Percentiles rank a stretch among this genome's conserved stretches.
phyloP scores from a whole-genome alignment of 2,329 filamentous ascomycete genomes.

The Colletotrichum musicola region DNA sequence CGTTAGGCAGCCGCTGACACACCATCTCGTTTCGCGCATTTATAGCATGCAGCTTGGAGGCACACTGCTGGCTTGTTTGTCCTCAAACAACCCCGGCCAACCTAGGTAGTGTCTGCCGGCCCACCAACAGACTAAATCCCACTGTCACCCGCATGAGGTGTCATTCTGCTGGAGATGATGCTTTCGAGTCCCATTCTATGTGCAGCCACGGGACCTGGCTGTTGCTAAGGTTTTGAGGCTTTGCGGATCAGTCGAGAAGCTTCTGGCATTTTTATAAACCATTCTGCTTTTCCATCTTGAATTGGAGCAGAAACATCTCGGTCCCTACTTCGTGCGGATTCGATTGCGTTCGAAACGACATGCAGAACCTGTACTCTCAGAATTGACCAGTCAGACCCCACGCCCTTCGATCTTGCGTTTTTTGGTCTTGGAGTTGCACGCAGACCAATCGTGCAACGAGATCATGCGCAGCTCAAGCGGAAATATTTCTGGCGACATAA shows the following conservation, averaged over 20 bases:
- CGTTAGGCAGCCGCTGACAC: conserved; percentile 34
- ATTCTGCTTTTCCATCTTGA: too few relatives aligned
- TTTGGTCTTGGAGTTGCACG: background rate
- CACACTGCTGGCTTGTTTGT: background rate
- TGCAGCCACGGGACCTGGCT: background rate
- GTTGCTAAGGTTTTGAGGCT: too few relatives aligned
- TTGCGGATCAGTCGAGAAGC: too few relatives aligned
- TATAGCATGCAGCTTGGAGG: background rate
- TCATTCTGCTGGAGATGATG: background rate
- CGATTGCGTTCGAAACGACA: too few relatives aligned
- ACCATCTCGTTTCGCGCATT: conserved; percentile 19
- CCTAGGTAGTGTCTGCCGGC: background rate
- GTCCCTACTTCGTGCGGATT: too few relatives aligned
- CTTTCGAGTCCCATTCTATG: background rate
- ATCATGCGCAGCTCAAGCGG: background rate
- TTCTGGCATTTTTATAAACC: too few relatives aligned
- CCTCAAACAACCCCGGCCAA: background rate
- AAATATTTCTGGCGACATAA: conserved; percentile 17
- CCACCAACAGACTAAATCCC: background rate
- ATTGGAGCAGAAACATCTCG: too few relatives aligned
- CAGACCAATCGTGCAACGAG: background rate
- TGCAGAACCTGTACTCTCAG: too few relatives aligned
- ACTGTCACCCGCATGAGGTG: background rate
- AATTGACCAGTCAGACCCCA: background rate
- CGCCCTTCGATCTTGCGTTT: background rate